Conservation (phyloP, 1,284 basidiomycete species). For the Leucoagaricus sp. region DNA sequence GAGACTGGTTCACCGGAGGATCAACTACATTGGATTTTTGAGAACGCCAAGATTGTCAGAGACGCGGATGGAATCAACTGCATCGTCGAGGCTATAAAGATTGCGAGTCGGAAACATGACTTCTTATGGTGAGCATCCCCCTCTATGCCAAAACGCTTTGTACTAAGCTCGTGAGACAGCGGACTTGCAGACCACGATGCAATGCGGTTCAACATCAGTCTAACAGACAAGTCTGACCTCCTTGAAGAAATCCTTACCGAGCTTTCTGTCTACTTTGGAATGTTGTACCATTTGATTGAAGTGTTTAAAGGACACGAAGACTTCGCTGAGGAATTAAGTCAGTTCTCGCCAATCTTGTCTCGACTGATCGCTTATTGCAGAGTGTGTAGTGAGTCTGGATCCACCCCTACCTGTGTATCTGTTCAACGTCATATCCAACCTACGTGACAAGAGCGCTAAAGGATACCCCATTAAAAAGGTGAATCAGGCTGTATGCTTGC, state of each 20-base stretch:
- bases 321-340: slow-evolving; percentile 94
- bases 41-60: slow-evolving; percentile 89
- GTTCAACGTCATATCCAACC: slow-evolving; percentile 84
- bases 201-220: slow-evolving; percentile 66
- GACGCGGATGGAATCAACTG: slow-evolving; percentile 82
- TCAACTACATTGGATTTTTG: slow-evolving; percentile 94
- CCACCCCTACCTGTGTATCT: slow-evolving; percentile 94
- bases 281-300: slow-evolving; percentile 93
- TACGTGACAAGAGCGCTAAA: slow-evolving; percentile 93
- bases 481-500: not conserved
- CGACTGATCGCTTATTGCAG: not conserved
- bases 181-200: slow-evolving; percentile 73
- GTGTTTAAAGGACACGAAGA: slow-evolving; percentile 89
- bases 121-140: slow-evolving; percentile 59
- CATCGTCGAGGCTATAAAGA: slow-evolving; percentile 88
- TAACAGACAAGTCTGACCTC: slow-evolving; percentile 72
- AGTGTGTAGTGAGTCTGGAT: slow-evolving; percentile 81
- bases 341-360: slow-evolving; percentile 36
- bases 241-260: slow-evolving; percentile 90
- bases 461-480: slow-evolving; percentile 98
- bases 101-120: slow-evolving; percentile 89
- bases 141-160: not conserved
- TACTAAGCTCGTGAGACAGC: slow-evolving; percentile 36
- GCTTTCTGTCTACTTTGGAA: slow-evolving; percentile 87
- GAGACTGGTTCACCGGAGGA: slow-evolving; percentile 91